Evolutionary conservation across 2,329 filamentous ascomycete genomes (phyloP), one percentile per base, ranked within the genome.

Genomic region (Aspergillus novoparasiticus): DNA sequence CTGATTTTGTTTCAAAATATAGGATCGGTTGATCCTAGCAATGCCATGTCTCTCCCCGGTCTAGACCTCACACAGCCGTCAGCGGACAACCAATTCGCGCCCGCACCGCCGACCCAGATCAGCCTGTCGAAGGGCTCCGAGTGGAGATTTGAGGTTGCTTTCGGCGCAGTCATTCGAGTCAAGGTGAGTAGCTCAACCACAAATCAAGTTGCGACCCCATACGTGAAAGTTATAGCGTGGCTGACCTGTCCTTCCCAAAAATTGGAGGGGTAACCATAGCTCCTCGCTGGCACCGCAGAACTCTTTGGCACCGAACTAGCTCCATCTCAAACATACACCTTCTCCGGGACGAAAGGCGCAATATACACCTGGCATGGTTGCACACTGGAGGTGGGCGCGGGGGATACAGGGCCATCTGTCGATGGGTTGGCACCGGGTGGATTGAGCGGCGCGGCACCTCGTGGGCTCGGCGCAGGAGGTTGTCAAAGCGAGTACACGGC

Each of bases 301-400:
- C 88, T 96, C 73, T 97, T 98, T 75, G 95, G 95, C 75, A 94
- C 94, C 60, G 95, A 99, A 80, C 90, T 99, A 50, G 93, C 93
- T 12, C 85, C 87, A 11, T 90, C 90, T 61, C 90, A 90, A 58
- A 85, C 87, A 11, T 98, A 98, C 81, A 89, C 85, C 36, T 94
- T 99, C 78, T 85, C 86, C 53, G 91, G 92, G 61, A 87, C 86
- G 69, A 96, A 96, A 81, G 91, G 91, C 62, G 94, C 94, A 65
- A 90, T 99, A 72, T 92, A 92, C 77, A 96, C 94, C 57, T 97
- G 93, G 90, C 89, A 94, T 73, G 94, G 95, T 71, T 97, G 93
- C 79, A 88, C 88, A 59, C 81, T 99, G 64, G 92, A 97, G 77
- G 84, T 97, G 63, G 87, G 84, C 50, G 89, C 89, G 2, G 80